Base-by-base conservation (phyloP, 306 rosid genomes). In the Begonia loranthoides region DNA sequence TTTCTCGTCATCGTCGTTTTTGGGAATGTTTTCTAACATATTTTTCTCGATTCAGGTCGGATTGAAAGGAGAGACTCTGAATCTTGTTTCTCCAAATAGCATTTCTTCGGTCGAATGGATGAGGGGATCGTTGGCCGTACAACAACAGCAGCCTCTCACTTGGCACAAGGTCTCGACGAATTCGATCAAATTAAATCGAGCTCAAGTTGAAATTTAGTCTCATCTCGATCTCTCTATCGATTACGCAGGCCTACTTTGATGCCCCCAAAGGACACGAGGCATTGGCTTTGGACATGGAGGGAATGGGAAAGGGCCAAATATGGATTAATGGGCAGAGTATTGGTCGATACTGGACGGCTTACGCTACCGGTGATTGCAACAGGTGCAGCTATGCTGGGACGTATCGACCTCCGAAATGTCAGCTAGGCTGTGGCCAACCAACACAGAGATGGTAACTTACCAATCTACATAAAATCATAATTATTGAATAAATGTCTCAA, bases 271-370 rank as follows among this genome's bases (percentile, higher is more conserved):
- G 99, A 62, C 76, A 81, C 1, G 89, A 92, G 54, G 96, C 96
- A 2, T 69, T 92, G 73, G 99, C 99, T 49, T 61, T 92, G 75
- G 94, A 92, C 71, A 83, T 92, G 94, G 76, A 65, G 64, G 93
- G 93, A 47, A 92, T 92, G 99, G 99, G 99, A 15, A 92, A 92
- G 73, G 99, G 99, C 52, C 99, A 92, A 70, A 73, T 92, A 75
- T 92, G 99, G 99, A 86, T 92, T 36, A 92, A 92, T 48, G 96
- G 94, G 14, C 68, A 74, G 72, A 87, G 93, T 50, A 80, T 92
- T 58, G 99, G 96, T 56, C 80, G 99, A 75, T 87, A 92, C 72
- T 92, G 99, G 99, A 92, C 94, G 16, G 92, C 87, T 22, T 69
- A 43, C 34, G 94, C 96, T 46, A 60, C 59, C 52, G 94, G 99